Percentiles rank a stretch among this genome's conserved stretches.
Conservation (phyloP, 768 basidiomycete genomes). For the Russula brevipes region DNA sequence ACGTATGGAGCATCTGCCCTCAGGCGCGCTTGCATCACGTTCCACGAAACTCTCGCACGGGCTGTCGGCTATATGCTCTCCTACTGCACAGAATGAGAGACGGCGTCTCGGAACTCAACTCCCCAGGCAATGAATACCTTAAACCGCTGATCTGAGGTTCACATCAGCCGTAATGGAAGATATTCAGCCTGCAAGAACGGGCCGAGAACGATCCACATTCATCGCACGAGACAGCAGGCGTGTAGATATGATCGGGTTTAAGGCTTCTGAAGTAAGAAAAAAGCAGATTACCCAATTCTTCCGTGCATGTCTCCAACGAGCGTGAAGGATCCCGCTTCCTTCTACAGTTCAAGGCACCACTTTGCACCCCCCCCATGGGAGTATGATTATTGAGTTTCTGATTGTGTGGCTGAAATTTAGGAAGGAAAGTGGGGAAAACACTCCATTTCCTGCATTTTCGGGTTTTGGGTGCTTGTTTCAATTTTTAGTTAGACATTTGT, state of each 20-base stretch:
- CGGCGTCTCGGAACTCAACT: constrained; percentile 18
- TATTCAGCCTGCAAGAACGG: constrained; percentile 6
- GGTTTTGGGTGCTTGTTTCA: no score
- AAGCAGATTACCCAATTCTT: constrained; percentile 10
- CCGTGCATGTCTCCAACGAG: constrained; percentile 8
- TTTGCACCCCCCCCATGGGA: no score
- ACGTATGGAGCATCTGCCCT: constrained; percentile 12
- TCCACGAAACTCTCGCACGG: background rate
- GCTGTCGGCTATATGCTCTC: background rate
- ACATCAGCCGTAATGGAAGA: constrained; percentile 2
- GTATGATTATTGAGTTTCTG: no score
- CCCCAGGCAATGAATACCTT: constrained; percentile 19
- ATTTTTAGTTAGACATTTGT: no score
- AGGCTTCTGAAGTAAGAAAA: constrained; percentile 12
- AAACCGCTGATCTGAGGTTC: constrained; percentile 22
- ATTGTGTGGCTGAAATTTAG: no score
- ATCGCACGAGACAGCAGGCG: background rate
- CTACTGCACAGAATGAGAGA: constrained; percentile 11
- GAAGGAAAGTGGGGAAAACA: no score
- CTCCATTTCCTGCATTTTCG: no score
- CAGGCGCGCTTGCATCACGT: background rate
- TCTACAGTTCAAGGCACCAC: no score
- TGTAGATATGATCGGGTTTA: constrained; percentile 19
- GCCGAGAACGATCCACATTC: constrained; percentile 20
- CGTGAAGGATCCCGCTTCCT: constrained; percentile 4